Conservation (phyloP, 1,284 basidiomycete genomes). For the Austropuccinia psidii region DNA sequence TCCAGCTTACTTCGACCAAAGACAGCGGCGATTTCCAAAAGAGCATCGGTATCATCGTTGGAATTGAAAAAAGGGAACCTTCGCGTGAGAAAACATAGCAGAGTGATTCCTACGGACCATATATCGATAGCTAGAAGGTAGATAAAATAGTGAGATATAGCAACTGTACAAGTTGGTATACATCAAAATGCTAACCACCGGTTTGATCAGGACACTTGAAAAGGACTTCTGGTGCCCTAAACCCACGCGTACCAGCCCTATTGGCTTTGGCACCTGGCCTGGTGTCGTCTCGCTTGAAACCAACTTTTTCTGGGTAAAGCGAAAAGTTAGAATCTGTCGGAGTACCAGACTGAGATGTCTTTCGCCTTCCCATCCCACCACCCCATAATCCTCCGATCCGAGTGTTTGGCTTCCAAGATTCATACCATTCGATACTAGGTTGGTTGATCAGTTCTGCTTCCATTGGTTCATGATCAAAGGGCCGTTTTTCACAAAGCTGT, state of each 20-base stretch:
- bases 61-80: constrained; percentile 96
- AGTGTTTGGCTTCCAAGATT: constrained; percentile 41
- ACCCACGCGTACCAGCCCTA: constrained; percentile 90
- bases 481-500: neutral
- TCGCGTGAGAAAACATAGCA: constrained; percentile 81
- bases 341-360: constrained; percentile 35
- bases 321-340: constrained; percentile 44
- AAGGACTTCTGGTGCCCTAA: constrained; percentile 92
- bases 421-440: constrained; percentile 6
- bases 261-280: constrained; percentile 81
- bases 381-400: constrained; percentile 6
- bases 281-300: constrained; percentile 44
- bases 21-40: constrained; percentile 86
- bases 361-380: constrained; percentile 55
- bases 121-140: constrained; percentile 71
- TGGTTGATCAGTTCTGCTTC: neutral
- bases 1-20: constrained; percentile 80
- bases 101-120: constrained; percentile 88
- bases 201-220: constrained; percentile 91
- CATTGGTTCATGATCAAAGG: constrained; percentile 9
- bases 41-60: constrained; percentile 85
- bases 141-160: constrained; percentile 23
- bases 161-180: neutral
- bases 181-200: constrained; percentile 58
- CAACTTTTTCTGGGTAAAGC: constrained; percentile 42